Evolutionary conservation across 805 yeast genomes (phyloP).

Genomic region (Kodamaea sagamina): DNA sequence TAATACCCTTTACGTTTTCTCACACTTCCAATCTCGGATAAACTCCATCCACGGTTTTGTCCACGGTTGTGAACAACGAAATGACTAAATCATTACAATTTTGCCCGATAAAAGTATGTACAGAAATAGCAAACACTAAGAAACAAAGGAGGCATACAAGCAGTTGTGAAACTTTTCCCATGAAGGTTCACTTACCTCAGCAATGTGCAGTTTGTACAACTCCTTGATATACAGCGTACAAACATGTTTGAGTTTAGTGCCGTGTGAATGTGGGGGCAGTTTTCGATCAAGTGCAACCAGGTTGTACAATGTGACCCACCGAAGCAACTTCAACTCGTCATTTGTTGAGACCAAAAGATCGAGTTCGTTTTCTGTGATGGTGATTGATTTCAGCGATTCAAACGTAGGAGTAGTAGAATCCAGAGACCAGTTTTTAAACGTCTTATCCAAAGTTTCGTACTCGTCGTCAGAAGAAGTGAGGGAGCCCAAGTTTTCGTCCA

Average conservation of each 20-base stretch:
- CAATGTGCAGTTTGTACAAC: constrained; percentile 14
- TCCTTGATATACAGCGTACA: constrained; percentile 8
- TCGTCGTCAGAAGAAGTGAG: constrained; percentile 26
- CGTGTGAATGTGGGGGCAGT: too few relatives aligned
- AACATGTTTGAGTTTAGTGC: constrained; percentile 6
- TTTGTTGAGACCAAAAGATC: constrained; percentile 17
- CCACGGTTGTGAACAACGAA: too few relatives aligned
- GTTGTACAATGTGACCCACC: constrained; percentile 38
- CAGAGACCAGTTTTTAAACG: not conserved
- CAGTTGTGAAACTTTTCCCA: constrained; percentile 3
- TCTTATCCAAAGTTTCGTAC: constrained; percentile 4
- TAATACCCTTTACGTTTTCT: too few relatives aligned
- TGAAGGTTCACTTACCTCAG: not conserved
- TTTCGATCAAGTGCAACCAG: constrained; percentile 22
- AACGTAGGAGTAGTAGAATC: not conserved
- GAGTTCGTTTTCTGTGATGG: constrained; percentile 1
- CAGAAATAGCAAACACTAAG: not conserved
- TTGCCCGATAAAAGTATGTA: too few relatives aligned
- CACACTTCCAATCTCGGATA: too few relatives aligned
- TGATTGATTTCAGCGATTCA: not conserved
- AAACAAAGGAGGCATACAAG: not conserved
- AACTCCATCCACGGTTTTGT: too few relatives aligned
- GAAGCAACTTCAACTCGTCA: constrained; percentile 39
- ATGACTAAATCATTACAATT: too few relatives aligned
- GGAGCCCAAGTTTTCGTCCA: constrained; percentile 12